Conservation (phyloP, 2,329 filamentous ascomycete genomes). For the Diaporthe amygdali region DNA sequence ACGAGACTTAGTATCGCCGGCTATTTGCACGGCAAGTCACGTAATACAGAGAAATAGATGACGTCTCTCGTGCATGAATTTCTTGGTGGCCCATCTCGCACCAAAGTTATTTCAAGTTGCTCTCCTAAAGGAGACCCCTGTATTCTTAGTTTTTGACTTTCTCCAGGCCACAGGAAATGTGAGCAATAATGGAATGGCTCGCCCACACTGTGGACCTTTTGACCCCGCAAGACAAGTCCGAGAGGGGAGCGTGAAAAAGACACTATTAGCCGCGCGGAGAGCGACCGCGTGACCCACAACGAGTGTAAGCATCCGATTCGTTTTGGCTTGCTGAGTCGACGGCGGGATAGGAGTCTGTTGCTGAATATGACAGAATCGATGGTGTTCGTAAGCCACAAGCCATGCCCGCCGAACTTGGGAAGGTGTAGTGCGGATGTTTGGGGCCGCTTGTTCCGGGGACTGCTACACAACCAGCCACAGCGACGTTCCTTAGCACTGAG, state of each 20-base stretch:
- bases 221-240: constrained; percentile 12
- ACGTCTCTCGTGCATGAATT: not conserved
- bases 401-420: not conserved
- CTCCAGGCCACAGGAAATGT: not conserved
- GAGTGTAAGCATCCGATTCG: not conserved
- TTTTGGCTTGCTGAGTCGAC: not conserved
- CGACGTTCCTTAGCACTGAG: not conserved
- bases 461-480: not conserved
- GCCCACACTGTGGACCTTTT: not conserved
- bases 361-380: not conserved
- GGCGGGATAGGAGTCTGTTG: not conserved
- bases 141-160: not conserved
- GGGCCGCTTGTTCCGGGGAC: not conserved
- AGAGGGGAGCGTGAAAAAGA: not conserved
- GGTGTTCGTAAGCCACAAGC: not conserved
- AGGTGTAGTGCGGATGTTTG: not conserved
- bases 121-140: not conserved
- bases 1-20: not conserved
- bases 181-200: not conserved
- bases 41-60: not conserved
- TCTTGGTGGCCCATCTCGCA: not conserved
- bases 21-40: not conserved
- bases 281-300: constrained; percentile 1
- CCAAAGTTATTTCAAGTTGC: not conserved
- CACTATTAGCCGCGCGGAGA: constrained; percentile 14